Conservation (phyloP, 768 basidiomycete species). For the Boletus vinaceobasis region DNA sequence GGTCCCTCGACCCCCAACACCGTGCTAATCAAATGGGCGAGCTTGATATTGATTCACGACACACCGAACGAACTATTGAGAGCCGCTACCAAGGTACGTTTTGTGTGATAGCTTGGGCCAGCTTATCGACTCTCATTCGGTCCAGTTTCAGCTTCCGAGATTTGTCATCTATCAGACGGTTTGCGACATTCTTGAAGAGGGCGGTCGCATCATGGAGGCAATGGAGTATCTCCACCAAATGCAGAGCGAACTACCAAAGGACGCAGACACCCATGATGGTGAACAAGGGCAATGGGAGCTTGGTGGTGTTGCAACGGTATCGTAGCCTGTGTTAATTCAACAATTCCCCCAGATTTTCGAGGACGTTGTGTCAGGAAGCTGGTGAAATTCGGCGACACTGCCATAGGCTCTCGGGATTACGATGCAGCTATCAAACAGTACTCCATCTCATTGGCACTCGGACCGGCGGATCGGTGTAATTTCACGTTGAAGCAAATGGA, state of each 20-base stretch:
- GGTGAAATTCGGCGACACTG: background rate
- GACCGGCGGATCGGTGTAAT: background rate
- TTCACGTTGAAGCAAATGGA: background rate
- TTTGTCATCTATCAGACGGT: background rate
- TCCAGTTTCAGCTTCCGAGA: background rate
- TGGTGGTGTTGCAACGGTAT: background rate
- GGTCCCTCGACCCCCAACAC: background rate
- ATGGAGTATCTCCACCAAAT: background rate
- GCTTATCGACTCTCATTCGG: too few species aligned
- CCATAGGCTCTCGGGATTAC: background rate
- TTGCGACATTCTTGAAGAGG: background rate
- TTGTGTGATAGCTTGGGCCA: background rate
- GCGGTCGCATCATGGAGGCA: background rate
- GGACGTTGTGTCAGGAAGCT: background rate
- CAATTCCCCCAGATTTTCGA: background rate
- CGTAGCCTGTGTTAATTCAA: background rate
- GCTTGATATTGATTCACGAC: background rate
- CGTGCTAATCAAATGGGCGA: background rate
- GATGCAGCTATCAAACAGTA: background rate
- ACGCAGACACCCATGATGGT: background rate
- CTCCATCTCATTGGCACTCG: background rate
- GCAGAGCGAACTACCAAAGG: background rate
- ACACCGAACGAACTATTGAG: background rate
- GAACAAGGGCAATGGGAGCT: background rate
- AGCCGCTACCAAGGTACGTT: background rate